phyloP scores from a whole-genome alignment of 2,329 filamentous ascomycete species.

The Venturia pyrina region DNA sequence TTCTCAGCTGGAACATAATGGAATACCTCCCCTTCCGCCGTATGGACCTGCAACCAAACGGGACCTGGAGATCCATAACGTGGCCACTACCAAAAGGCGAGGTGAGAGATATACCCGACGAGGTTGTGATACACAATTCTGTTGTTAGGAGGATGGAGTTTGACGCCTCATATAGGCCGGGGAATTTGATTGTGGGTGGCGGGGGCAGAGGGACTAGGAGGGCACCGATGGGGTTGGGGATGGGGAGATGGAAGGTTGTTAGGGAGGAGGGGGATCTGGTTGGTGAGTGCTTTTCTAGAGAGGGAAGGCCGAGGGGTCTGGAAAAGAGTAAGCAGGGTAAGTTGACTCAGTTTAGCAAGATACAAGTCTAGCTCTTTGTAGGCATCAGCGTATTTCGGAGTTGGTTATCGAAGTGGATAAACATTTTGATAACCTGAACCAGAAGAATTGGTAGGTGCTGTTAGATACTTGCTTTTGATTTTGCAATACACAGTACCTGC shows the following conservation, averaged over 20 bases:
- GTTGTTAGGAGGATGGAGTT: conserved; percentile 62
- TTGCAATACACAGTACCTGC: background rate
- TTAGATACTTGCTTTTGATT: background rate
- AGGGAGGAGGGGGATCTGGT: conserved; percentile 56
- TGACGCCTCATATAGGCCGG: conserved; percentile 58
- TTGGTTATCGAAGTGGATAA: background rate
- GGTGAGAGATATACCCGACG: conserved; percentile 62
- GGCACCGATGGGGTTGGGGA: conserved; percentile 53
- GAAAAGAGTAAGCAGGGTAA: background rate
- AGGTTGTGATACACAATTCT: conserved; percentile 62
- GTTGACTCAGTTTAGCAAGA: background rate
- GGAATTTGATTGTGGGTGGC: conserved; percentile 70
- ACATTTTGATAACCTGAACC: background rate
- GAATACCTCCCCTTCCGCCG: conserved; percentile 72
- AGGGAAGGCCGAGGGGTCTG: conserved; percentile 14
- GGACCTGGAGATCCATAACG: conserved; percentile 67
- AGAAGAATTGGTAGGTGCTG: background rate
- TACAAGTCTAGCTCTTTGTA: background rate
- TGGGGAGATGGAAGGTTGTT: conserved; percentile 61
- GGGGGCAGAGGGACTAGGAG: conserved; percentile 58
- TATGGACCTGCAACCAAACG: conserved; percentile 66
- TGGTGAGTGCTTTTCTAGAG: conserved; percentile 56
- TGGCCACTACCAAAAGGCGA: conserved; percentile 74
- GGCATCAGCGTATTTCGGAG: background rate
- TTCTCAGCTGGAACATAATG: conserved; percentile 66